Evolutionary conservation across 768 basidiomycete genomes (phyloP), one percentile per base, ranked within the genome.

Genomic region (Lactarius psammicola): DNA sequence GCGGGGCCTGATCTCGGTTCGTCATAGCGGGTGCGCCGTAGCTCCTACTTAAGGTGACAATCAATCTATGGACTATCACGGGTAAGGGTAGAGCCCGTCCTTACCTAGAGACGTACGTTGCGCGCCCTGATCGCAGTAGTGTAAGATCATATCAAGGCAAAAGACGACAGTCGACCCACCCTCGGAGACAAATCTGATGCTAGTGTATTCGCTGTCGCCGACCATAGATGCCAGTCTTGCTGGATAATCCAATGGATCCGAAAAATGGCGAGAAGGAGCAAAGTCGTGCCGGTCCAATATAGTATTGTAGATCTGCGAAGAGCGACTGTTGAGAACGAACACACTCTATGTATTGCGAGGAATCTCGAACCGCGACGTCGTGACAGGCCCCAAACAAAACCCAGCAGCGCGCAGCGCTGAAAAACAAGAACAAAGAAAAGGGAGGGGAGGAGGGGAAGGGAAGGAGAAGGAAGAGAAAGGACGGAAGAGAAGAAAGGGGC

Each of bases 381-480:
- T 60, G 18, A 55, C 5, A 53, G 20, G 30, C 9, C 18, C 18
- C 6, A 40, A 65, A 40, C 17, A 60, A 13, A 51, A 49, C n/a
- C 64, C 40, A 56, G 60, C 60, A 62, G 64, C 67, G 67, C 65
- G 26, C 67, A 13, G 64, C 67, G 51, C 64, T 46, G 56, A 57
- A 54, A 15, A 38, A 34, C 5, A 6, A 63, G 55, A 33, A 56
- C 9, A 30, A 33, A 20, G 13, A 60, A 33, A 28, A 30, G 9
- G 28, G n/a, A n/a, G n/a, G n/a, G n/a, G n/a, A n/a, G n/a, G n/a
- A n/a, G n/a, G n/a, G n/a, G 36, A 31, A 17, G 7, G 40, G 42
- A 18, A 30, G 36, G 3, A 46, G 31, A 44, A 9, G 33, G 31
- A 49, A 17, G 4, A 20, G 18, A 20, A 23, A 10, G 5, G 30